phyloP scores from a whole-genome alignment of 83 land plant genomes.

The Picea mariana region DNA sequence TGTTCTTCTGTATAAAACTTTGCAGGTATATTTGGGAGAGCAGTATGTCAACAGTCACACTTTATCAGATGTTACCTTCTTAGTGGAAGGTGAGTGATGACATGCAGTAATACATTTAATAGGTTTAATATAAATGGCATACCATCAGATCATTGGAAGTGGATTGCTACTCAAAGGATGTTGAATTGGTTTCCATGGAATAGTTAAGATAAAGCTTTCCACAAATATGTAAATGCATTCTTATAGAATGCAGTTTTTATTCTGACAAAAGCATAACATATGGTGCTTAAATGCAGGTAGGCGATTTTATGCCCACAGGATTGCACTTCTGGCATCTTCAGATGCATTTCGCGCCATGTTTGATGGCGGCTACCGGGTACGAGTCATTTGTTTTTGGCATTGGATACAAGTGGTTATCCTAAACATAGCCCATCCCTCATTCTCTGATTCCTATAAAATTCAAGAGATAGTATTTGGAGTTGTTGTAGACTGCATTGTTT shows the following conservation, averaged over 20 bases:
- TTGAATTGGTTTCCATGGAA: background rate
- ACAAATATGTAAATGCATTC: background rate
- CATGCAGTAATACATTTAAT: too few relatives aligned
- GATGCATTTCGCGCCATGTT: slow-evolving; percentile 99
- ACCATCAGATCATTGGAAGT: background rate
- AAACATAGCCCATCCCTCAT: background rate
- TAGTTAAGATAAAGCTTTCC: background rate
- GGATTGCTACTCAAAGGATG: background rate
- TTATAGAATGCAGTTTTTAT: background rate
- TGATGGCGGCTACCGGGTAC: slow-evolving; percentile 99
- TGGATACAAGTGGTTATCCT: background rate
- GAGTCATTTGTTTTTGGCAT: slow-evolving; percentile 3
- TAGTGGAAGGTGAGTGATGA: slow-evolving; percentile 76
- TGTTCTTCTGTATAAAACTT: too few relatives aligned
- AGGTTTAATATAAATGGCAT: too few relatives aligned
- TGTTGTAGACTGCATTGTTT: slow-evolving; percentile 1
- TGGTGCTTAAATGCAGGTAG: slow-evolving; percentile 52
- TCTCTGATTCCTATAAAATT: background rate
- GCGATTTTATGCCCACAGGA: slow-evolving; percentile 91
- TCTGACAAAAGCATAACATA: background rate
- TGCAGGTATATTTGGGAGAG: slow-evolving; percentile 93
- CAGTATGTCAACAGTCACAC: slow-evolving; percentile 56
- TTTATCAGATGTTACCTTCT: slow-evolving; percentile 80
- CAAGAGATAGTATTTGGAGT: background rate
- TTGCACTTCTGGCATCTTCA: slow-evolving; percentile 95